Percentiles rank a stretch among this genome's conserved stretches.
Conservation (phyloP, 371 early-diverging fungal species). For the Apophysomyces variabilis region DNA sequence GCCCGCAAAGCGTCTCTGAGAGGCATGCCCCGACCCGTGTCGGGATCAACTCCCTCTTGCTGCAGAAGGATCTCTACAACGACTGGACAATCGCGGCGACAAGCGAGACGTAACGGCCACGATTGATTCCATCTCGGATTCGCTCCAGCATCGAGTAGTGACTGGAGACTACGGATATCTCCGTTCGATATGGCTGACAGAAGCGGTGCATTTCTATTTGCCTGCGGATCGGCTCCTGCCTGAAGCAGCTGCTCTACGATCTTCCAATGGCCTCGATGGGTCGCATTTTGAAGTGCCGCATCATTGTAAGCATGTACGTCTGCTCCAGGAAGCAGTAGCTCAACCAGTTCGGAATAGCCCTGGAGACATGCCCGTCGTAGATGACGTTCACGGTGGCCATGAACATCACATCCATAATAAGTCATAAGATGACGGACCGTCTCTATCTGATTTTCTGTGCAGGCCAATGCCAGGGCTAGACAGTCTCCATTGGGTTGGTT, state of each 20-base stretch:
- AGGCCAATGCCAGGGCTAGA: slow-evolving; percentile 30
- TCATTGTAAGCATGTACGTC: slow-evolving; percentile 49
- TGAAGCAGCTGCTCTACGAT: slow-evolving; percentile 30
- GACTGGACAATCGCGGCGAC: slow-evolving; percentile 17
- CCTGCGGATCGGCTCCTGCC: slow-evolving; percentile 34
- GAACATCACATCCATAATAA: slow-evolving; percentile 28
- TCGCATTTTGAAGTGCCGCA: slow-evolving; percentile 44
- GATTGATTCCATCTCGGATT: slow-evolving; percentile 32
- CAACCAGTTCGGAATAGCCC: slow-evolving; percentile 64
- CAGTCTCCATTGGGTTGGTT: slow-evolving; percentile 21
- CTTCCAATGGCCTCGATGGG: slow-evolving; percentile 25
- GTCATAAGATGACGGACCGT: slow-evolving; percentile 31
- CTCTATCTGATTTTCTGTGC: slow-evolving; percentile 31
- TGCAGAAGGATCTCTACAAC: slow-evolving; percentile 18
- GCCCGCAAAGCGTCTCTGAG: slow-evolving; percentile 28
- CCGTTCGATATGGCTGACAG: slow-evolving; percentile 26
- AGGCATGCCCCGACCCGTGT: slow-evolving; percentile 25
- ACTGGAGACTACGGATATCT: slow-evolving; percentile 15
- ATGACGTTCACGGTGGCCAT: slow-evolving; percentile 27
- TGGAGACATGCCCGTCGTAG: slow-evolving; percentile 53
- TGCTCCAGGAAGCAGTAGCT: slow-evolving; percentile 57
- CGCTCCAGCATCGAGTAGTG: slow-evolving; percentile 28
- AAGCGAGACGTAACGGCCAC: slow-evolving; percentile 28
- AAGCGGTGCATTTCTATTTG: slow-evolving; percentile 31
- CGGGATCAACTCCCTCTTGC: slow-evolving; percentile 4